Percentiles rank a stretch among this genome's conserved stretches.
phyloP scores from a whole-genome alignment of 495 filamentous ascomycete genomes.

The Penicillium lagena region DNA sequence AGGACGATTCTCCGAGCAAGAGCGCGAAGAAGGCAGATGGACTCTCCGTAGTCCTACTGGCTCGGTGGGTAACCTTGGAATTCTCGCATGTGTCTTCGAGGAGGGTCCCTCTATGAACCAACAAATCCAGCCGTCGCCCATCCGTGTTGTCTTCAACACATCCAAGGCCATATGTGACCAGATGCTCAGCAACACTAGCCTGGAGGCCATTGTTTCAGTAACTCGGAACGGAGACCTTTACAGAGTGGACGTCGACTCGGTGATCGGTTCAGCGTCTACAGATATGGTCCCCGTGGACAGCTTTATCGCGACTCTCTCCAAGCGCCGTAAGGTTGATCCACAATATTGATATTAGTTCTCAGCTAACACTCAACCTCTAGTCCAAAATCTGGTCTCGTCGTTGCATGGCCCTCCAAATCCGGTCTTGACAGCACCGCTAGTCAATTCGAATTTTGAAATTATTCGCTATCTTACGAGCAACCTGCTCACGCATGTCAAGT shows the following conservation, averaged over 20 bases:
- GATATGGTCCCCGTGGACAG: constrained; percentile 65
- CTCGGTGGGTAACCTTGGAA: constrained; percentile 51
- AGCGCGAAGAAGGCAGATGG: constrained; percentile 77
- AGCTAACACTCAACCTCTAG: constrained; percentile 4
- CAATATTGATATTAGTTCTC: constrained; percentile 34
- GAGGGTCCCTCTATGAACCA: constrained; percentile 35
- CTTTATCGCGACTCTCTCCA: constrained; percentile 62
- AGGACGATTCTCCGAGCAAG: constrained; percentile 68
- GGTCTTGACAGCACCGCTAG: constrained; percentile 48
- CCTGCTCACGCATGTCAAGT: constrained; percentile 49
- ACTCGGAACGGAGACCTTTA: constrained; percentile 39
- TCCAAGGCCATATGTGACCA: constrained; percentile 23
- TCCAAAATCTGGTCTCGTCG: constrained; percentile 54
- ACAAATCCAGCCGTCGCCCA: constrained; percentile 22
- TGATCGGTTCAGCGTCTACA: constrained; percentile 55
- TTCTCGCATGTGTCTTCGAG: constrained; percentile 74
- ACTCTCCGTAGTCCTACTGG: constrained; percentile 61
- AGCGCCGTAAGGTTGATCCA: constrained; percentile 48
- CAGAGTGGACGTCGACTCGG: constrained; percentile 51
- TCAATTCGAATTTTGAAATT: constrained; percentile 56
- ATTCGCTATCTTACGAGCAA: constrained; percentile 63
- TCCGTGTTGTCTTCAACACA: constrained; percentile 34
- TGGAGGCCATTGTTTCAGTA: constrained; percentile 35
- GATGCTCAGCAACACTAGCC: constrained; percentile 19
- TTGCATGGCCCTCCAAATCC: constrained; percentile 65